Evolutionary conservation across 495 filamentous ascomycete species (phyloP).

Genomic region (Paragyromitra xinjiangensis): DNA sequence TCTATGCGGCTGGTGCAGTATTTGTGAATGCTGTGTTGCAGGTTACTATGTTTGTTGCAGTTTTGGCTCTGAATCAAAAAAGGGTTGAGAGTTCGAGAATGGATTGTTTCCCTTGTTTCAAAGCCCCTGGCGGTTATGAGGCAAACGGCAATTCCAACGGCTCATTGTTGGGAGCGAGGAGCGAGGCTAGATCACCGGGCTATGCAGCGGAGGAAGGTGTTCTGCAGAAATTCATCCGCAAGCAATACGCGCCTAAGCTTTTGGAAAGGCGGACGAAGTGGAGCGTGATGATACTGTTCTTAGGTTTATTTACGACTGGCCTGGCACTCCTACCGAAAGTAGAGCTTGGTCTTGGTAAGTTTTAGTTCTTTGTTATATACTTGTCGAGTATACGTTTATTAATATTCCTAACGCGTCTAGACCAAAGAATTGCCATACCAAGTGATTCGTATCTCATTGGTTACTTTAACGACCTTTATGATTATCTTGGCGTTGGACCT

Average conservation of each 20-base stretch:
- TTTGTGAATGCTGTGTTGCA: slow-evolving; percentile 95
- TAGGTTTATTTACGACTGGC: slow-evolving; percentile 86
- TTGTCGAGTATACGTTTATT: slow-evolving; percentile 1
- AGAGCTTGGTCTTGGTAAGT: slow-evolving; percentile 72
- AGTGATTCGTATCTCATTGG: slow-evolving; percentile 90
- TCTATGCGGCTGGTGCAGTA: slow-evolving; percentile 94
- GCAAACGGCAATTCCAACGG: slow-evolving; percentile 42
- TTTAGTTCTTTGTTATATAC: not conserved
- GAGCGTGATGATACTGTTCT: slow-evolving; percentile 76
- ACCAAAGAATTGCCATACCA: slow-evolving; percentile 93
- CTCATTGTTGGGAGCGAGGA: slow-evolving; percentile 62
- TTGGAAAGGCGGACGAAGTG: slow-evolving; percentile 81
- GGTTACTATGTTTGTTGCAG: slow-evolving; percentile 93
- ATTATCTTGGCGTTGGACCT: slow-evolving; percentile 88
- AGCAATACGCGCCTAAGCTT: slow-evolving; percentile 82
- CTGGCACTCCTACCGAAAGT: slow-evolving; percentile 84
- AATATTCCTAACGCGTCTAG: slow-evolving; percentile 56
- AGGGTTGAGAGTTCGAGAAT: slow-evolving; percentile 83
- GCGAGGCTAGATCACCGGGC: slow-evolving; percentile 55
- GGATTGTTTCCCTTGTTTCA: slow-evolving; percentile 93
- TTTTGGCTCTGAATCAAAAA: slow-evolving; percentile 87
- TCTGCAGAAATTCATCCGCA: slow-evolving; percentile 85
- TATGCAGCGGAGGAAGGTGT: slow-evolving; percentile 76
- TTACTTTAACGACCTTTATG: slow-evolving; percentile 94
- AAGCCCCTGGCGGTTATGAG: slow-evolving; percentile 55